These are phyloP conservation scores for Eucalyptus viminalis DNA, from an alignment of 345 rosid genomes.

Conservation along the genomic window DNA sequence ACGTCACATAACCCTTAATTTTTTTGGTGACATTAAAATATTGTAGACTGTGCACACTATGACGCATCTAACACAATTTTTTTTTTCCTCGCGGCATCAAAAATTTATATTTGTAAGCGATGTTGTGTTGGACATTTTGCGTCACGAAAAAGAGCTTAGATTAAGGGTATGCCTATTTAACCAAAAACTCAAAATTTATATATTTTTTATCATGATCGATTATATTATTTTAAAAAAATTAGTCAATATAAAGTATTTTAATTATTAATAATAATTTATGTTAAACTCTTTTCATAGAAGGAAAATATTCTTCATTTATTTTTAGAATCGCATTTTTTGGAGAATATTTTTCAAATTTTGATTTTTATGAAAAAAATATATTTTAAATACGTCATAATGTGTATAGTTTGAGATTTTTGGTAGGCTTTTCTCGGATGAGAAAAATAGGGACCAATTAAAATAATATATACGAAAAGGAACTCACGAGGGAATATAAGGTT, in stretches of 20 bases:
- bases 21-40: no score
- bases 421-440: rapidly evolving
- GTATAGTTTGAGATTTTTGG: no score
- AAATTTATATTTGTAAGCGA: rapidly evolving
- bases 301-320: no score
- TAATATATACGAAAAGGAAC: background rate
- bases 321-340: rapidly evolving
- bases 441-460: background rate
- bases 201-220: no score
- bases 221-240: no score
- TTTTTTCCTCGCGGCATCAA: no score
- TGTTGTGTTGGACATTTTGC: background rate
- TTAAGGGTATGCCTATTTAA: rapidly evolving
- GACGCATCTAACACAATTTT: rapidly evolving
- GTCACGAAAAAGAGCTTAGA: rapidly evolving
- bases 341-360: rapidly evolving
- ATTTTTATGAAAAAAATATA: no score
- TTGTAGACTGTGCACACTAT: background rate
- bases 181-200: no score
- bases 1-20: background rate
- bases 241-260: no score
- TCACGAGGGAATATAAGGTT: background rate
- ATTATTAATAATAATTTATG: no score
- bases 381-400: no score
- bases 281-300: no score